Evolutionary conservation across 345 rosid species (phyloP).

Genomic region (Citrus maxima): DNA sequence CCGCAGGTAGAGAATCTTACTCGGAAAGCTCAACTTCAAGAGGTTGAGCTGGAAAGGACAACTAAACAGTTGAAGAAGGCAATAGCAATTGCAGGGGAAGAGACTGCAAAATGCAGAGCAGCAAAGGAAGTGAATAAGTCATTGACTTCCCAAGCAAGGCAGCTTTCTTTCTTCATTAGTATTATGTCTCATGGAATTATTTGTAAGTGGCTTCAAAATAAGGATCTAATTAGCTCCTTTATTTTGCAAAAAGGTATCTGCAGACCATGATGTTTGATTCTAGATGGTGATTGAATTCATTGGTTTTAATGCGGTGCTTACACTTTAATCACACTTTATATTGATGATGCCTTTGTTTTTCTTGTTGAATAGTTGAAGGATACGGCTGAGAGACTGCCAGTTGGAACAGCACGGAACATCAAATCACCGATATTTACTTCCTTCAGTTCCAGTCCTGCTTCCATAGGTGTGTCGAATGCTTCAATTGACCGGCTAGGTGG

Average conservation of each 20-base stretch:
- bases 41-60: conserved; percentile 82
- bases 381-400: conserved; percentile 90
- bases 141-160: conserved; percentile 87
- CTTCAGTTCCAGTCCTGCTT: conserved; percentile 57
- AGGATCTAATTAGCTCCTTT: not conserved
- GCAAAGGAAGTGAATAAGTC: conserved; percentile 99
- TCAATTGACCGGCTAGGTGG: conserved; percentile 42
- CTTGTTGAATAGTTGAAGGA: conserved; percentile 53
- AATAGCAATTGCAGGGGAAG: conserved; percentile 77
- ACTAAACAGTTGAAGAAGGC: conserved; percentile 88
- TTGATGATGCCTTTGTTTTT: conserved; percentile 20
- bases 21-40: conserved; percentile 77
- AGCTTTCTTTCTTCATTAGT: not conserved
- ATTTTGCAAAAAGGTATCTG: too few species aligned
- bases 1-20: conserved; percentile 84
- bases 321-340: not conserved
- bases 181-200: not conserved
- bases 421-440: conserved; percentile 54
- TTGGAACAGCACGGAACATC: conserved; percentile 47
- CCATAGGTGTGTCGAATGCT: conserved; percentile 38
- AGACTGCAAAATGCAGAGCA: conserved; percentile 89
- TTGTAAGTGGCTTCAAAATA: not conserved
- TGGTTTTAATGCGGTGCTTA: not conserved
- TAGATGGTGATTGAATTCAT: not conserved
- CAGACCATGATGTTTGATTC: not conserved